Conservation (phyloP, 768 basidiomycete species). For the Suillus plorans region DNA sequence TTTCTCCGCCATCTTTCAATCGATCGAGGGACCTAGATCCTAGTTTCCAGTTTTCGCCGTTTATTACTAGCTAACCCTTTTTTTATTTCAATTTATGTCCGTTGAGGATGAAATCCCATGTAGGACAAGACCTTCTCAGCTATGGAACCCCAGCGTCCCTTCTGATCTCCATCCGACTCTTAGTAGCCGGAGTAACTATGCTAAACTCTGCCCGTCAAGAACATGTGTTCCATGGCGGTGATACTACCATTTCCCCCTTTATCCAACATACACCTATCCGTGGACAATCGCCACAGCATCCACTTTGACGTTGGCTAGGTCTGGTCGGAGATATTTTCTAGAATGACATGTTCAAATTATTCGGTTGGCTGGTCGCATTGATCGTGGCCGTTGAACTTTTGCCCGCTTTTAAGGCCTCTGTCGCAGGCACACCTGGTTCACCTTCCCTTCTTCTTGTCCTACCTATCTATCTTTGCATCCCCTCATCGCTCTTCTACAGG, state of each 20-base stretch:
- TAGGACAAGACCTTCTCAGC: too few species aligned
- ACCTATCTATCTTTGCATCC: neutral
- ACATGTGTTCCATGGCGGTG: neutral
- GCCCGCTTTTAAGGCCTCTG: neutral
- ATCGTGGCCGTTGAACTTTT: neutral
- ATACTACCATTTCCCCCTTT: neutral
- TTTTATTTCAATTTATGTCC: too few species aligned
- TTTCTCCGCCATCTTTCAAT: neutral
- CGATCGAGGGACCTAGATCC: neutral
- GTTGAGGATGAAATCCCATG: too few species aligned
- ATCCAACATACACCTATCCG: neutral
- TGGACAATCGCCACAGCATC: neutral
- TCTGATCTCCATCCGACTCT: neutral
- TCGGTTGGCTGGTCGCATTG: neutral
- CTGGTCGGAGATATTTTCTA: neutral
- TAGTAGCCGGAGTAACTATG: neutral
- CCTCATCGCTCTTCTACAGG: neutral
- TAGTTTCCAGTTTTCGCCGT: neutral
- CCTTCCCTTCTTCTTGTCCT: neutral
- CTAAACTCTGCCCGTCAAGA: neutral
- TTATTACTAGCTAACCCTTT: neutral
- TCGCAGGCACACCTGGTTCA: neutral
- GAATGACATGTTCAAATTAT: neutral
- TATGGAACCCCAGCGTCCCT: too few species aligned
- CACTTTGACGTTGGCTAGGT: neutral